Evolutionary conservation across 805 yeast genomes (phyloP).

Genomic region (Starmerella sirachaensis): DNA sequence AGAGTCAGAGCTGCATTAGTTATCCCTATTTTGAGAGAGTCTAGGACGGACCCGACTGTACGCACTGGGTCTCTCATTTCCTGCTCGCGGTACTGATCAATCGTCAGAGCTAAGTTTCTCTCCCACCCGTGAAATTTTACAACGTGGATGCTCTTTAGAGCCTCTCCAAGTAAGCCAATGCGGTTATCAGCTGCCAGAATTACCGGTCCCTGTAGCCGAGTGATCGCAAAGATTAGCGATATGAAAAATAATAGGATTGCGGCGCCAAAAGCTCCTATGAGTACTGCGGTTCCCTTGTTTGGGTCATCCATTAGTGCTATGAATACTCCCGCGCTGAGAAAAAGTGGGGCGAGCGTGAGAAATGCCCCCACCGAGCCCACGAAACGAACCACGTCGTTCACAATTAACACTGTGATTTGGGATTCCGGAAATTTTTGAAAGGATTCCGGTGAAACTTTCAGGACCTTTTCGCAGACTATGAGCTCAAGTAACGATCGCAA

Average conservation of each 20-base stretch:
- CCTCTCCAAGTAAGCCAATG: slow-evolving; percentile 62
- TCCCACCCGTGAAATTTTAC: slow-evolving; percentile 90
- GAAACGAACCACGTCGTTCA: not conserved
- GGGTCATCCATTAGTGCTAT: too few species aligned
- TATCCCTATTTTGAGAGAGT: not conserved
- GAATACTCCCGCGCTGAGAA: too few species aligned
- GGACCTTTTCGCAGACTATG: not conserved
- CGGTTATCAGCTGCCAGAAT: slow-evolving; percentile 49
- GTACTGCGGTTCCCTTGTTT: too few species aligned
- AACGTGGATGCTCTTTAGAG: slow-evolving; percentile 59
- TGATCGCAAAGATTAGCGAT: not conserved
- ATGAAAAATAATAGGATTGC: too few species aligned
- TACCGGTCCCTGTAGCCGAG: too few species aligned
- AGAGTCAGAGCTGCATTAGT: slow-evolving; percentile 30
- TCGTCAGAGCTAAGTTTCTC: slow-evolving; percentile 48
- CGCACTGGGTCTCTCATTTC: slow-evolving; percentile 1
- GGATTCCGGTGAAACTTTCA: not conserved
- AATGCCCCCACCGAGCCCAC: not conserved
- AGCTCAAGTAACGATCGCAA: not conserved
- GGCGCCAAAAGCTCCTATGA: too few species aligned
- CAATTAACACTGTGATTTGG: not conserved
- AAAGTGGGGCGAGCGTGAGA: not conserved
- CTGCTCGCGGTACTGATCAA: slow-evolving; percentile 24
- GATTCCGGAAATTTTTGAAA: not conserved
- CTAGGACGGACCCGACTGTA: not conserved